These are phyloP conservation scores for Ambispora gerdemannii DNA, from an alignment of 192 early-diverging fungal genomes.

Conservation along the genomic window DNA sequence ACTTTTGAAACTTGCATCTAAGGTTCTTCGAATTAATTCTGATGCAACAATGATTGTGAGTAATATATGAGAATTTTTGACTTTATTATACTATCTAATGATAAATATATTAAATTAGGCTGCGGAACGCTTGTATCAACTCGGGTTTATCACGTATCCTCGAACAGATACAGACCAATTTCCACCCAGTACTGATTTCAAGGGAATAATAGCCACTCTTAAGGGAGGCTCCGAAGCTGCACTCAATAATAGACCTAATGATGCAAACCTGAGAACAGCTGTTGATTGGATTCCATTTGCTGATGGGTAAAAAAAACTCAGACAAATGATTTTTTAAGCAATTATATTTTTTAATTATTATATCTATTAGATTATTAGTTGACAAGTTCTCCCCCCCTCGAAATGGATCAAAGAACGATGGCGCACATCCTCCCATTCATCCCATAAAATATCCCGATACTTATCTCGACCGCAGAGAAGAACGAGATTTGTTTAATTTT, in stretches of 20 bases:
- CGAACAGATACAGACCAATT: conserved; percentile 96
- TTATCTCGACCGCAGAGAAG: conserved; percentile 39
- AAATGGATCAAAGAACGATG: conserved; percentile 83
- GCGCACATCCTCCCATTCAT: conserved; percentile 98
- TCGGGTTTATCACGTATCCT: conserved; percentile 92
- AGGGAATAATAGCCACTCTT: conserved; percentile 58
- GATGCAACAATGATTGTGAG: conserved; percentile 74
- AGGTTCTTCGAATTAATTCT: conserved; percentile 68
- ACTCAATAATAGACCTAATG: background rate
- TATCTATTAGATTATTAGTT: conserved; percentile 50
- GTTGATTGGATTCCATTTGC: conserved; percentile 47
- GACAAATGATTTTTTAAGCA: no score
- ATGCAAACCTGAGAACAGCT: conserved; percentile 35
- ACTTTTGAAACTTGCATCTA: conserved; percentile 79
- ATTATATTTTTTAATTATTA: no score
- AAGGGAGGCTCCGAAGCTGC: conserved; percentile 29
- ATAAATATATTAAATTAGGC: conserved; percentile 39
- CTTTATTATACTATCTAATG: background rate
- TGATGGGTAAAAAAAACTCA: conserved; percentile 35
- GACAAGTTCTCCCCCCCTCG: conserved; percentile 74
- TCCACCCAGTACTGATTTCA: conserved; percentile 68
- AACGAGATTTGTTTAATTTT: conserved; percentile 80
- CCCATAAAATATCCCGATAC: conserved; percentile 61
- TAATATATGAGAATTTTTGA: background rate
- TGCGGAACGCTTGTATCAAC: conserved; percentile 86